Conservation (phyloP, 352 stramenopile genomes). For the Phytophthora multivora region DNA sequence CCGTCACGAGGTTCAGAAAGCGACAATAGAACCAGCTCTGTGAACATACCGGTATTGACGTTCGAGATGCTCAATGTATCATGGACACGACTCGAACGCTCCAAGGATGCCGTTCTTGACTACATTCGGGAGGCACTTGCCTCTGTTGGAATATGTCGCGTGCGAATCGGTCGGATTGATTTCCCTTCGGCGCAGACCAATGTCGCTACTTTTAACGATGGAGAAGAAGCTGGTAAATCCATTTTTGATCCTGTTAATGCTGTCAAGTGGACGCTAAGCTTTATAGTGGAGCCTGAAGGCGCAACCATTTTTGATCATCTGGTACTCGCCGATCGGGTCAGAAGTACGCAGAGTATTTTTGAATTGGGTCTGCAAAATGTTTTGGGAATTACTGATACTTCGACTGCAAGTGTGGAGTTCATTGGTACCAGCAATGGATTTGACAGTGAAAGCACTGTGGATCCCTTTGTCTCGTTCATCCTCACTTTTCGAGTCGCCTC, state of each 20-base stretch:
- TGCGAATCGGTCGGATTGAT: slow-evolving; percentile 12
- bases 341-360: not conserved
- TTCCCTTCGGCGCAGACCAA: slow-evolving; percentile 3
- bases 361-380: slow-evolving; percentile 3
- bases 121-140: slow-evolving; percentile 5
- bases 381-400: slow-evolving; percentile 2
- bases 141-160: not conserved
- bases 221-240: not conserved
- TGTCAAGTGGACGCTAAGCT: slow-evolving; percentile 16
- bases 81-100: slow-evolving; percentile 14
- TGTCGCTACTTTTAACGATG: slow-evolving; percentile 12
- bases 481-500: slow-evolving; percentile 22
- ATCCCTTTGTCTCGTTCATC: slow-evolving; percentile 16
- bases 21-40: no score
- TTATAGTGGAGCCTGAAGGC: slow-evolving; percentile 12
- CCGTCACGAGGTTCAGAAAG: not conserved
- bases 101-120: slow-evolving; percentile 22
- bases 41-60: not conserved
- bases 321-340: slow-evolving; percentile 2
- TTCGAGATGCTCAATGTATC: slow-evolving; percentile 17
- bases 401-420: slow-evolving; percentile 4
- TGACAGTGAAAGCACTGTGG: not conserved
- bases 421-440: slow-evolving; percentile 4
- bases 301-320: not conserved
- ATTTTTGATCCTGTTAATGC: slow-evolving; percentile 21